Percentiles rank a stretch among this genome's conserved stretches.
phyloP scores from a whole-genome alignment of 2,329 filamentous ascomycete genomes.

The Ceratocystis huliohia region DNA sequence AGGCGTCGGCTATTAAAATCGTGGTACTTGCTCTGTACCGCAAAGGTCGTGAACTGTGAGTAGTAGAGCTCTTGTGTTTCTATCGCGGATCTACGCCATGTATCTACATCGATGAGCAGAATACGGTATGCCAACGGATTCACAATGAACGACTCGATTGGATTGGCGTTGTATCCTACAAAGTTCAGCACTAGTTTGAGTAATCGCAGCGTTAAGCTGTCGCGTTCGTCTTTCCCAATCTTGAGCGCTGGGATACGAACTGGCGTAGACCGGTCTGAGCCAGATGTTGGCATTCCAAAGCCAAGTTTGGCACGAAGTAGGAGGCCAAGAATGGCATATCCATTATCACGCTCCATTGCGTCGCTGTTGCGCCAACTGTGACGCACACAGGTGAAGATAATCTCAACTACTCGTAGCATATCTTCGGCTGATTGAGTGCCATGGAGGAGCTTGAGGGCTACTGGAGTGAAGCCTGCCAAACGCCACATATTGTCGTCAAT shows the following conservation, averaged over 20 bases:
- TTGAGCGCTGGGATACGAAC: constrained; percentile 25
- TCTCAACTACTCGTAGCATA: constrained; percentile 64
- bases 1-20: constrained; percentile 83
- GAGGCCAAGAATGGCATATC: constrained; percentile 76
- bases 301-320: constrained; percentile 75
- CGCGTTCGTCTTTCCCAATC: constrained; percentile 41
- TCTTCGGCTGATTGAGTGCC: constrained; percentile 56
- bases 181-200: constrained; percentile 71
- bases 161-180: constrained; percentile 72
- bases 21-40: constrained; percentile 78
- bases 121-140: constrained; percentile 92
- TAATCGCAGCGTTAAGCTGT: constrained; percentile 48
- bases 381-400: constrained; percentile 73
- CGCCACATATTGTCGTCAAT: constrained; percentile 90
- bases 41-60: constrained; percentile 78
- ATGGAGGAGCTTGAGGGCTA: constrained; percentile 75
- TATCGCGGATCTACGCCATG: constrained; percentile 70
- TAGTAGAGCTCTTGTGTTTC: constrained; percentile 83
- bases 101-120: constrained; percentile 80
- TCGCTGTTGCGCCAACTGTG: constrained; percentile 96
- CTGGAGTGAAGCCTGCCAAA: constrained; percentile 76
- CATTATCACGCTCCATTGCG: constrained; percentile 92
- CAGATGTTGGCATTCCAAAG: constrained; percentile 12
- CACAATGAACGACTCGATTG: constrained; percentile 81
- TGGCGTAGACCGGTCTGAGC: neutral